Base-by-base conservation (phyloP, 2,329 filamentous ascomycete species). In the Ceratocystis smalleyi region DNA sequence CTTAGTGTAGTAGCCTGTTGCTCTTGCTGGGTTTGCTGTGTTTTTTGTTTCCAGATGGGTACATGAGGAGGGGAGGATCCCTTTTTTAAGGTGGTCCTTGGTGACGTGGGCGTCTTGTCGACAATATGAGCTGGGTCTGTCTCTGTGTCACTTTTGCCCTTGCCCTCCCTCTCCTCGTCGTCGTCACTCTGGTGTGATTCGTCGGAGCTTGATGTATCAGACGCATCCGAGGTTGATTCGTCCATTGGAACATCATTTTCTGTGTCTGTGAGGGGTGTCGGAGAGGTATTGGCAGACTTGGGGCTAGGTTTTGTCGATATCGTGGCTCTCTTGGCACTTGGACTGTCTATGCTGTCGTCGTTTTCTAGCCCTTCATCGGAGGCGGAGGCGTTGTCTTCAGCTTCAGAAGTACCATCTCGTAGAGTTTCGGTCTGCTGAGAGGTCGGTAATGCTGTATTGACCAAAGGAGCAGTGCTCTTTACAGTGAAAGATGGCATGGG, bases 1-100 rank as follows among this genome's bases (percentile, higher is more conserved):
- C 17, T 6, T 45, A 15, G 59, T 32, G 40, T 32, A 12, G 8
- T 7, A 57, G 22, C 27, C 30, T 57, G 49, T 3, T 7, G 7
- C 19, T 47, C 45, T 3, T 61, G 59, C 17, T 49, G 62, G 43
- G 59, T 59, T 27, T 64, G 35, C n/a, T 45, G 43, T 5, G 59
- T 45, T 22, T 40, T 57, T 43, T 64, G 62, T 32, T 64, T 64
- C 62, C 62, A 59, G 15, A 64, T 64, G 15, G 62, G 62, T 5
- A 64, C 54, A 27, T 57, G 54, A 1, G 54, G 55, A 45, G 54
- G 15, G 17, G 54, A 64, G 2, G 30, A 55, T 3, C 3, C 24
- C 5, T 43, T 43, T 24, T 47, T 43, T 2, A 27, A 43, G 17
- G 40, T 47, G 30, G 62, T 10, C 19, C 24, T 30, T 22, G n/a